Base-by-base conservation (phyloP, 2,329 filamentous ascomycete genomes). In the Xylaria sp. region DNA sequence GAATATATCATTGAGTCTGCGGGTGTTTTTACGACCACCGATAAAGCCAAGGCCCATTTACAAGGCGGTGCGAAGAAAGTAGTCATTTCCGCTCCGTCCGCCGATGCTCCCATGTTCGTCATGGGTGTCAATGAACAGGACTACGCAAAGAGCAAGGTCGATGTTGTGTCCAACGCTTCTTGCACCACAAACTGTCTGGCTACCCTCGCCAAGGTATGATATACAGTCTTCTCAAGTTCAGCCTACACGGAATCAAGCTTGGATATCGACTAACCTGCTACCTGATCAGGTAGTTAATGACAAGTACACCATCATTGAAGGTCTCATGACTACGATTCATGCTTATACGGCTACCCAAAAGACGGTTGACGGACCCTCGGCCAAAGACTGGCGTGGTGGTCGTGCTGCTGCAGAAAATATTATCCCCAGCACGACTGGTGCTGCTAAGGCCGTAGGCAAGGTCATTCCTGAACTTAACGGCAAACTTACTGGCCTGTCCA, bases 101-200 rank as follows among this genome's bases (percentile, higher is more conserved):
- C 92, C 75, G 96, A 99, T 86, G 96, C 96, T 79, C 95, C 95
- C 81, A 99, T 99, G 96, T 99, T 96, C 90, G 96, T 99, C 81
- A 96, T 97, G 90, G 96, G 96, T 82, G 96, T 99, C 87, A 99
- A 98, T 89, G 87, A 98, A 87, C 84, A 78, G 42, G 42, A 44
- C 42, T 98, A 98, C 91, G 95, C 20, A 13, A 25, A 92, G 83
- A 90, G 91, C 81, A 92, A 92, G 81, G 89, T 95, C 83, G 86
- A 93, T 77, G 91, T 99, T 82, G 92, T 98, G 86, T 98, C 95
- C 86, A 99, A 99, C 88, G 96, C 96, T 77, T 98, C 96, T 77
- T 98, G 96, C 93, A 99, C 96, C 83, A 98, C 96, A 89, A 99
- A 99, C 93, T 98, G 96, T 91, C 86, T 99, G 84, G 96, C 96